Conservation (phyloP, 495 filamentous ascomycete species). For the Umbilicaria muhlenbergii region DNA sequence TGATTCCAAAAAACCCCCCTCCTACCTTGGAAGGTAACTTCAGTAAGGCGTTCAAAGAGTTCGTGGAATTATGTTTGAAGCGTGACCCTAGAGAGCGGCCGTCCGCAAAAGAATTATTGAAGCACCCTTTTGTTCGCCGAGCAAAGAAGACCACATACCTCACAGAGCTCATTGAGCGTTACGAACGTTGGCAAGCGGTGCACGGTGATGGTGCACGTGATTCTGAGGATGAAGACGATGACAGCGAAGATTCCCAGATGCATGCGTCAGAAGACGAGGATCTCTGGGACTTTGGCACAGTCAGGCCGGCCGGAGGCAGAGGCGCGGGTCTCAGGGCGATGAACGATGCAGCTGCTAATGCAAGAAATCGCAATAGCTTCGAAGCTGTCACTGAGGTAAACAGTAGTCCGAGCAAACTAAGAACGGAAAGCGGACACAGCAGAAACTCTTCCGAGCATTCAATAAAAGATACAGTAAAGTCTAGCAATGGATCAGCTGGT, state of each 20-base stretch:
- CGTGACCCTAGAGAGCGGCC: constrained; percentile 81
- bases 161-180: constrained; percentile 82
- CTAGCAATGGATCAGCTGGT: constrained; percentile 15
- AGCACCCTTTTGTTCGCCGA: constrained; percentile 74
- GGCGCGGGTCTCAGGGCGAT: constrained; percentile 43
- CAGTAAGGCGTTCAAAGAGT: constrained; percentile 83
- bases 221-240: constrained; percentile 45
- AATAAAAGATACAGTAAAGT: constrained; percentile 20
- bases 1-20: constrained; percentile 90
- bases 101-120: constrained; percentile 72
- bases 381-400: too few species aligned
- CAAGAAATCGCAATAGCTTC: constrained; percentile 29
- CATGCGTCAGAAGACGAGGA: constrained; percentile 47
- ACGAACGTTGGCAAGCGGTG: constrained; percentile 68
- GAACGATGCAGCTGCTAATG: constrained; percentile 60
- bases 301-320: constrained; percentile 51
- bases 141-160: constrained; percentile 85
- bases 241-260: constrained; percentile 13
- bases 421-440: constrained; percentile 11
- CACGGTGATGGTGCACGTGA: constrained; percentile 34
- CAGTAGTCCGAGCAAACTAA: constrained; percentile 8
- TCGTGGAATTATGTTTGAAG: constrained; percentile 72
- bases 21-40: constrained; percentile 75
- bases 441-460: not conserved
- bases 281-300: constrained; percentile 93